These are phyloP conservation scores for Ophiostoma sp. DNA, from an alignment of 2,329 filamentous ascomycete genomes.

Conservation along the genomic window DNA sequence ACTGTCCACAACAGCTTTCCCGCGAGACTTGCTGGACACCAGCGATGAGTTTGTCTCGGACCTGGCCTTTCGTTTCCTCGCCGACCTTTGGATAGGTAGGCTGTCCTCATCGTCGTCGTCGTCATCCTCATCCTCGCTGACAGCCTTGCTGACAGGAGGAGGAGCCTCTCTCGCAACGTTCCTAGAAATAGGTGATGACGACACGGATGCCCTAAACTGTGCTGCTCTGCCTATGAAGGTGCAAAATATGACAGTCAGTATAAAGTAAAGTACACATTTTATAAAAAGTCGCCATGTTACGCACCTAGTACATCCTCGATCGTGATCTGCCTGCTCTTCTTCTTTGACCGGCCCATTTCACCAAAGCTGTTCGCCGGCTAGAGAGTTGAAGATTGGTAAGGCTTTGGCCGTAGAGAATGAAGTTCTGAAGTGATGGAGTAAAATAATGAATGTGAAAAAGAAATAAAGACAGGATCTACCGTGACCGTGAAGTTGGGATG, in stretches of 20 bases:
- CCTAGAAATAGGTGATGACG: neutral
- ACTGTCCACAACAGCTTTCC: neutral
- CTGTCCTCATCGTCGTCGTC: slow-evolving; percentile 9
- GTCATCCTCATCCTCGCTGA: neutral
- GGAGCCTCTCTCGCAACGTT: neutral
- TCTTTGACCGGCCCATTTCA: neutral
- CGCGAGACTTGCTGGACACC: neutral
- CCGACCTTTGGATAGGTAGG: neutral
- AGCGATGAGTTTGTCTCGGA: neutral
- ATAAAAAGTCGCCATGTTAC: neutral
- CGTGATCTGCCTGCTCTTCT: slow-evolving; percentile 19
- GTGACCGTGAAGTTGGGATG: neutral
- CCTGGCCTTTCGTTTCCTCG: neutral
- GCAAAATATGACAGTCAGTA: neutral
- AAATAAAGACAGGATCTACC: neutral
- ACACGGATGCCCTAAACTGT: neutral
- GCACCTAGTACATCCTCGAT: slow-evolving; percentile 21
- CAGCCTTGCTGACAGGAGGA: neutral
- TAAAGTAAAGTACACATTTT: neutral
- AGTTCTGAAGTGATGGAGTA: neutral
- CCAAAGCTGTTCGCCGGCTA: neutral
- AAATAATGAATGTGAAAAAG: neutral
- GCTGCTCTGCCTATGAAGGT: neutral
- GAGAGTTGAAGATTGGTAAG: too few relatives aligned
- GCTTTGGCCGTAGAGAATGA: too few relatives aligned